Base-by-base conservation (phyloP, 1,284 basidiomycete species). In the Malassezia brasiliensis region DNA sequence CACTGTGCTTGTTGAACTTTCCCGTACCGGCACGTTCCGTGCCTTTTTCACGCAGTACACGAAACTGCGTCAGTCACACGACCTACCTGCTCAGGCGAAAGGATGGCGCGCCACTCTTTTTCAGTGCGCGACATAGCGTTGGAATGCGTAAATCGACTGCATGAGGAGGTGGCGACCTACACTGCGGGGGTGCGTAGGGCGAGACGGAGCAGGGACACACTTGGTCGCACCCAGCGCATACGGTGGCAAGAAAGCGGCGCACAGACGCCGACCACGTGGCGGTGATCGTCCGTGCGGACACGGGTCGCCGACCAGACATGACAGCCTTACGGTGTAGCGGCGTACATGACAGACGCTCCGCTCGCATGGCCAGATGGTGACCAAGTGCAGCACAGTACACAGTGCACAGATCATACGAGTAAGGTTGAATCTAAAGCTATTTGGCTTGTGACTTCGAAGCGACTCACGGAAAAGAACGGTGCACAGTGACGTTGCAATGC, bases 11-110 rank as follows among this genome's bases (percentile, higher is more conserved):
- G 65, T 93, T 83, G 71, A 86, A 90, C 68, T 85, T 77, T 38
- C 87, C 87, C 0, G 85, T 88, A 2, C 84, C 83, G 14, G 88
- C 77, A 14, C 74, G 69, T 70, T 96, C 90, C 0, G 90, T 94
- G 32, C 87, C 90, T 77, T 93, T 90, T 78, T 86, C 68, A 45
- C 90, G 83, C 10, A 94, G 77, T 48, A 93, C 80, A 56, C 84
- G 83, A 77, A 94, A 94, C 88, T 91, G 68, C 3, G 5, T 14
- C 37, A 49, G 36, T 51, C 42, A 56, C 50, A 31, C 35, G 47
- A 35, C 25, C 15, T 63, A 87, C 88, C 81, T 93, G 90, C 74
- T 90, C 83, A 0, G 83, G 83, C 36, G 81, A 83, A 47, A 94
- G 81, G 56, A 88, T 75, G 2, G 88, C 87, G 62, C 82, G 81